Base-by-base conservation (phyloP, 495 filamentous ascomycete genomes). In the Cryomyces antarcticus region DNA sequence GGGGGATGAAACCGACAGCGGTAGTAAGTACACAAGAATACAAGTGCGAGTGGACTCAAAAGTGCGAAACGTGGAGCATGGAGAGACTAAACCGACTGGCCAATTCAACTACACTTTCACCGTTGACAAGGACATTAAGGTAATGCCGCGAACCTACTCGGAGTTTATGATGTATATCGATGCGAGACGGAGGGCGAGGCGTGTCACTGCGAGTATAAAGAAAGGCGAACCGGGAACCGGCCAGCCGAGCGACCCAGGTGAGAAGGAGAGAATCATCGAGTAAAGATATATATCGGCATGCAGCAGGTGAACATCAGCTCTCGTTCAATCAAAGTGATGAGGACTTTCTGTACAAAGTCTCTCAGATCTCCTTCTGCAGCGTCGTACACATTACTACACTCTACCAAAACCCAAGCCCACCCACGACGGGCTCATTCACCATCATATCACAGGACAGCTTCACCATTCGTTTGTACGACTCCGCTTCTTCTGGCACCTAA, bases 31-130 rank as follows among this genome's bases (percentile, higher is more conserved):
- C 42, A 84, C 78, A 3, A 66, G 75, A 41, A 65, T 88, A n/a
- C 80, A 85, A 46, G 70, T 88, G 5, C 69, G 80, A 1, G 78
- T 88, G 13, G 75, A 84, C 56, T 73, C 73, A 29, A 82, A 81
- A 50, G 80, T 92, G 4, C 62, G 78, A 13, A 72, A 86, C 55
- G 73, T 88, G 7, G 80, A 84, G 63, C 80, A 88, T 50, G 79
- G 74, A 4, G 69, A 68, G 42, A 71, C 71, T 49, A 83, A 79
- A 56, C 72, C 78, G 28, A 85, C 82, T 1, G 83, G 83, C 2
- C 74, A 78, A 53, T 88, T 92, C 56, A 82, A 87, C 47, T 88
- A 92, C 52, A 88, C 82, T 0, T 88, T 88, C 57, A 63, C 73
- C 30, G 82, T 88, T 17, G 71, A 75, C 35, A 76, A 68, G 54